phyloP scores from a whole-genome alignment of 2,329 filamentous ascomycete species.

The Fusarium dlaminii region DNA sequence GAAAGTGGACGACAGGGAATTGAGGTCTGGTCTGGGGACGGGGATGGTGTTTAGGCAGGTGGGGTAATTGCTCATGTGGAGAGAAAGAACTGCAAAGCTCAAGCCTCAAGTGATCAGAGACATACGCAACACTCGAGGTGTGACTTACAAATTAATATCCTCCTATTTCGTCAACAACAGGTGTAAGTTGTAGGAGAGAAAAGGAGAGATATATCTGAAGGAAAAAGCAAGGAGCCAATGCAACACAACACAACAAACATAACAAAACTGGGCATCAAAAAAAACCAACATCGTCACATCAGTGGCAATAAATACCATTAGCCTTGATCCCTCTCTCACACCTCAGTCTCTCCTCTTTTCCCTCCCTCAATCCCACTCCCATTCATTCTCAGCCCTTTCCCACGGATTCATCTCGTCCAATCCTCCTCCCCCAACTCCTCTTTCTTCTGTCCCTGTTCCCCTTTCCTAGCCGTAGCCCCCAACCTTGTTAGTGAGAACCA shows the following conservation, averaged over 20 bases:
- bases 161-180: not conserved
- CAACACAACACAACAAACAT: not conserved
- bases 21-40: conserved; percentile 20
- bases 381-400: conserved; percentile 1
- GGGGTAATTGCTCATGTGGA: conserved; percentile 33
- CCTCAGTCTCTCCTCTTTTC: conserved; percentile 10
- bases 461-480: conserved; percentile 4
- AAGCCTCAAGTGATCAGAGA: conserved; percentile 31
- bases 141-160: not conserved
- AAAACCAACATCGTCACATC: conserved; percentile 20
- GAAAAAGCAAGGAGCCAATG: not conserved
- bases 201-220: not conserved
- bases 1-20: conserved; percentile 18
- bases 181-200: not conserved
- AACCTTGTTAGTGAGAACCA: conserved; percentile 1
- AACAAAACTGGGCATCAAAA: conserved; percentile 25
- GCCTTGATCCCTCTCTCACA: conserved; percentile 29
- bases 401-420: conserved; percentile 16
- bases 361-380: not conserved
- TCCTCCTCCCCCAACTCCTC: conserved; percentile 22
- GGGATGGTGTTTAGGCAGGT: conserved; percentile 32
- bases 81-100: conserved; percentile 30
- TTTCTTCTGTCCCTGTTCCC: not conserved
- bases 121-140: not conserved
- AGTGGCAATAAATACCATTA: conserved; percentile 32